Evolutionary conservation across 2,329 filamentous ascomycete genomes (phyloP).

Genomic region (Xylariaceae sp.): DNA sequence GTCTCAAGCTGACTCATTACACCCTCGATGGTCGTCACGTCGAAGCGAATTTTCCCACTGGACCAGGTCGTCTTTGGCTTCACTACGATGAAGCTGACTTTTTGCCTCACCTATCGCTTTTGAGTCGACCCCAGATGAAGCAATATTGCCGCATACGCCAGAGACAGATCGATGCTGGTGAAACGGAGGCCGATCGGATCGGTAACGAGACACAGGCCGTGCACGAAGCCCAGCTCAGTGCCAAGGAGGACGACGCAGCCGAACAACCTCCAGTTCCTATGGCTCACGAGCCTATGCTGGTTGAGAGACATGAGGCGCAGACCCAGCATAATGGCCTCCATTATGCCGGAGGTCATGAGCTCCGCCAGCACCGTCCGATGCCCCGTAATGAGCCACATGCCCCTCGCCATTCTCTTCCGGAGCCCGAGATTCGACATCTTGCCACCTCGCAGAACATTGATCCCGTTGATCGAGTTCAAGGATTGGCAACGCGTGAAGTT

Average conservation of each 20-base stretch:
- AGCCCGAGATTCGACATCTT: slow-evolving; percentile 33
- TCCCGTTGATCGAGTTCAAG: slow-evolving; percentile 44
- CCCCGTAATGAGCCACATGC: slow-evolving; percentile 28
- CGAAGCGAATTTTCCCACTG: slow-evolving; percentile 55
- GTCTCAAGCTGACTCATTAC: slow-evolving; percentile 56
- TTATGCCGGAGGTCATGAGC: slow-evolving; percentile 29
- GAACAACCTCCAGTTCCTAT: slow-evolving; percentile 5
- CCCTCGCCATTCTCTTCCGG: slow-evolving; percentile 33
- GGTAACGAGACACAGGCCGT: slow-evolving; percentile 50
- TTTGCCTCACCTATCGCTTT: slow-evolving; percentile 47
- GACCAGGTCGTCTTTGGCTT: slow-evolving; percentile 58
- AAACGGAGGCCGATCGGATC: slow-evolving; percentile 42
- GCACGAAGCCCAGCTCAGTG: slow-evolving; percentile 44
- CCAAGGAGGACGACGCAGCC: slow-evolving; percentile 27
- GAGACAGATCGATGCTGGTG: slow-evolving; percentile 50
- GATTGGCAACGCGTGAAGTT: slow-evolving; percentile 48
- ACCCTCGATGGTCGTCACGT: slow-evolving; percentile 55
- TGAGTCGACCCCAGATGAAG: slow-evolving; percentile 54
- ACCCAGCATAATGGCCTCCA: slow-evolving; percentile 14
- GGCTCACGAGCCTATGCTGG: slow-evolving; percentile 11
- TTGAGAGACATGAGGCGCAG: slow-evolving; percentile 21
- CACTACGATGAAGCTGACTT: slow-evolving; percentile 57
- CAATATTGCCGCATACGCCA: slow-evolving; percentile 60
- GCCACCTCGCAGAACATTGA: slow-evolving; percentile 31
- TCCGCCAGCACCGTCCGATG: slow-evolving; percentile 39